Base-by-base conservation (phyloP, 2,329 filamentous ascomycete species). In the Curvularia spicifera region DNA sequence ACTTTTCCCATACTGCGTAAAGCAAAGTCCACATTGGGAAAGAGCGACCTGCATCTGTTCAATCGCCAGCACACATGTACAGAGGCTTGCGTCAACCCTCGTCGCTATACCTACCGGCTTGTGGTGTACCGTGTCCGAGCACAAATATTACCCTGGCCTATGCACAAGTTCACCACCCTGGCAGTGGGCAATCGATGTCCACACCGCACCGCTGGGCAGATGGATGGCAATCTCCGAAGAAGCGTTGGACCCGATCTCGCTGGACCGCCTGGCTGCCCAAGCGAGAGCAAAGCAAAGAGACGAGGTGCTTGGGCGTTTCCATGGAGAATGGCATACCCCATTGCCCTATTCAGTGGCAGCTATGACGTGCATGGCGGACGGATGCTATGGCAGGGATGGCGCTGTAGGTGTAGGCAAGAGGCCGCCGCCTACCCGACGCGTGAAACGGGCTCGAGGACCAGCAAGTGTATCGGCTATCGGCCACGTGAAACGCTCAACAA, bases 111-210 rank as follows among this genome's bases (percentile, higher is more conserved):
- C 89, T 90, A 0, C 82, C 87, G 0, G 80, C 79, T 84, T 18
- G 85, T 85, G 2, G 94, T 94, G 90, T 84, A 31, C 28, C 8
- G 89, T 0, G 86, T 90, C 0, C 82, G 90, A 22, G 90, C 91
- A 1, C 90, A 95, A 71, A 91, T 31, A 31, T 94, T 18, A 7
- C 44, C 8, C 15, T 12, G 9, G n/a, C n/a, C 24, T 6, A 26
- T 31, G 43, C 43, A 45, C 43, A 31, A 6, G 24, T 24, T 15
- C 15, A 28, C 37, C 2, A 18, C n/a, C 5, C 37, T 10, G n/a
- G 43, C 4, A 9, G 24, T 7, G n/a, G 50, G 57, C 39, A 78
- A 3, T 33, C 31, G 12, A 33, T 1, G 31, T 15, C 31, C 31
- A 13, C 31, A 33, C 31, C 31, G 31, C 9, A 31, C 3, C 7